Base-by-base conservation (phyloP, 495 filamentous ascomycete species). In the Lentithecium fluviatile region DNA sequence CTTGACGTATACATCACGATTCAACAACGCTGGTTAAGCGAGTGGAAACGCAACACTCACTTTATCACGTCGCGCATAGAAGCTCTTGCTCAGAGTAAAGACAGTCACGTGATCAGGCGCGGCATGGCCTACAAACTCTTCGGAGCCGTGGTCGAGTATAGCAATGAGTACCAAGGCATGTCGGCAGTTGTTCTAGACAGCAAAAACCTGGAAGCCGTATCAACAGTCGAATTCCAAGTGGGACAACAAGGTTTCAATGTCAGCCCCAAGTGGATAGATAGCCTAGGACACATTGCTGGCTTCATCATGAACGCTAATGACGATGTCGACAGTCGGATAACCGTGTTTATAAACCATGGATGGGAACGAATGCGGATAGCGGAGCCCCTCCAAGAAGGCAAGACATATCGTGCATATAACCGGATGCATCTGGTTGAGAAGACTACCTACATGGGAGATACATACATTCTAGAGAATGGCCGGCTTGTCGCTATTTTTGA, bases 241-340 rank as follows among this genome's bases (percentile, higher is more conserved):
- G 17, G n/a, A n/a, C n/a, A n/a, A n/a, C n/a, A n/a, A n/a, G n/a
- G n/a, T n/a, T n/a, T n/a, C n/a, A n/a, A n/a, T n/a, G n/a, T n/a
- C n/a, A n/a, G n/a, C n/a, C 64, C 64, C 0, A 54, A 52, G 48
- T 67, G 54, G 53, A 67, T 67, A 25, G 65, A 68, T 55, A 60
- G 55, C 52, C 52, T 68, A 6, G 52, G 55, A 6, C 65, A 68
- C 13, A 23, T 58, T 21, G 40, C 86, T 10, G 89, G 89, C 17
- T 92, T 94, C 72, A 85, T 87, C 60, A 85, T 90, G 75, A 92
- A 92, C 68, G 88, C 82, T 13, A 90, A 84, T 55, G 88, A 90
- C 67, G 80, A 79, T 23, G 80, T 85, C 2, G 85, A 91, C 63
- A 83, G 88, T 55, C 77, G 83, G 45, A n/a, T n/a, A n/a, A n/a